phyloP scores from a whole-genome alignment of 176 grass and related monocot genomes.

The Musa troglodytarum region DNA sequence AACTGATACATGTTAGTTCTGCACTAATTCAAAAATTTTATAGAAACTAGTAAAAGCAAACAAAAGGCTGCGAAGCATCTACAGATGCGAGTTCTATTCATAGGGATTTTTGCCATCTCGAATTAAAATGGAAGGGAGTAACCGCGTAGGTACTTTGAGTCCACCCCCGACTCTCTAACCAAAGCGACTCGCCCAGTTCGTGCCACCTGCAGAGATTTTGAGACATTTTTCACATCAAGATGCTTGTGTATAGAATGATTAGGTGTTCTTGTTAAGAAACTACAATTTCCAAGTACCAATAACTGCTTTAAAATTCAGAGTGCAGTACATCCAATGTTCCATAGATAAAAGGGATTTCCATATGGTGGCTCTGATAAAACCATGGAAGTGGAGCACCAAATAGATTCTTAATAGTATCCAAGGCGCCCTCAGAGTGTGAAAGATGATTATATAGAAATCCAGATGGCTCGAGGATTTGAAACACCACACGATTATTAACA shows the following conservation, averaged over 20 bases:
- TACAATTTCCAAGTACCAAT: too few relatives aligned
- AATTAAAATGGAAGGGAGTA: constrained; percentile 33
- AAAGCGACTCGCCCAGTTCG: constrained; percentile 62
- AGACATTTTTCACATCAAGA: neutral
- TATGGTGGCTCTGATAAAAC: too few relatives aligned
- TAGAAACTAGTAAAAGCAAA: neutral
- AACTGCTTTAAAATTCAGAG: too few relatives aligned
- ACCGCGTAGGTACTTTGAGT: constrained; percentile 56
- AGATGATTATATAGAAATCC: too few relatives aligned
- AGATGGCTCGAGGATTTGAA: too few relatives aligned
- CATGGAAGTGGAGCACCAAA: too few relatives aligned
- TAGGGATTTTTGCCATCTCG: neutral
- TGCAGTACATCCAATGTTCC: too few relatives aligned
- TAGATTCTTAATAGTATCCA: too few relatives aligned
- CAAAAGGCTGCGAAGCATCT: neutral
- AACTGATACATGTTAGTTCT: neutral
- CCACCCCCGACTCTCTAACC: constrained; percentile 54
- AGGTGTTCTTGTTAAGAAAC: neutral
- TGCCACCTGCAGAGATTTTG: constrained; percentile 42
- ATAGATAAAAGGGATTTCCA: too few relatives aligned
- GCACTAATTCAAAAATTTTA: neutral
- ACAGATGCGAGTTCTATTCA: neutral
- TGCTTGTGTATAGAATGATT: neutral
- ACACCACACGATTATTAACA: too few relatives aligned
- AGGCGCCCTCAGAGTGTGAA: too few relatives aligned